These are phyloP conservation scores for Cordyceps cicadae DNA, from an alignment of 2,329 filamentous ascomycete species.

Conservation along the genomic window DNA sequence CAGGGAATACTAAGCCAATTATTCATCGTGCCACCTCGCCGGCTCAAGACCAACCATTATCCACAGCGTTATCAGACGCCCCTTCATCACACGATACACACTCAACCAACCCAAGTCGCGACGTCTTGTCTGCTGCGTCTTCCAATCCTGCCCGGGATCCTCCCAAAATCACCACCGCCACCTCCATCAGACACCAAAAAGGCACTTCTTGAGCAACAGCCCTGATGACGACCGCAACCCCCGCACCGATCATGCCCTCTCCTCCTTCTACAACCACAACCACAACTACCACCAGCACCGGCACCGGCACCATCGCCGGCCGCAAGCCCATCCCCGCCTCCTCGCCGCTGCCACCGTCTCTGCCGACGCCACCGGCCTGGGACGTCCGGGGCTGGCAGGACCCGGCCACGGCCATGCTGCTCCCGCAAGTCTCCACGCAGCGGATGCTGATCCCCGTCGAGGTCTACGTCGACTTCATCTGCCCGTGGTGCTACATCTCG, in stretches of 20 bases:
- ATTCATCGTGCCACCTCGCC: background rate
- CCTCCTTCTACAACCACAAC: background rate
- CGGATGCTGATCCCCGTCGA: slow-evolving; percentile 26
- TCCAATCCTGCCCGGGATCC: background rate
- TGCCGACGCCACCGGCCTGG: background rate
- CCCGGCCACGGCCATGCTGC: background rate
- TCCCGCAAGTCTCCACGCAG: slow-evolving; percentile 6
- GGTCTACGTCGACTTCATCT: slow-evolving; percentile 41
- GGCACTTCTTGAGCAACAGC: background rate
- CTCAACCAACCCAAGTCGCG: background rate
- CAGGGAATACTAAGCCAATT: background rate
- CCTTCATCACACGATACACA: background rate
- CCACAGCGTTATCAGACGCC: background rate
- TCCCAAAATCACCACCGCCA: background rate
- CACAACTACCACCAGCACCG: background rate
- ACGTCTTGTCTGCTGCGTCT: background rate
- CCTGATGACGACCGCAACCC: background rate
- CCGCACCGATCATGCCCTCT: background rate
- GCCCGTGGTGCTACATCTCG: slow-evolving; percentile 45
- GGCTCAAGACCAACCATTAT: background rate
- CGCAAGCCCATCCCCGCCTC: background rate
- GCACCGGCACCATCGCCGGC: background rate
- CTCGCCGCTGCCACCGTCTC: background rate
- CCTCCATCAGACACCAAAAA: background rate
- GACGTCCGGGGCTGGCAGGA: background rate